Percentiles rank a stretch among this genome's conserved stretches.
phyloP scores from a whole-genome alignment of 2,329 filamentous ascomycete genomes.

The Pseudomassariella vexata region DNA sequence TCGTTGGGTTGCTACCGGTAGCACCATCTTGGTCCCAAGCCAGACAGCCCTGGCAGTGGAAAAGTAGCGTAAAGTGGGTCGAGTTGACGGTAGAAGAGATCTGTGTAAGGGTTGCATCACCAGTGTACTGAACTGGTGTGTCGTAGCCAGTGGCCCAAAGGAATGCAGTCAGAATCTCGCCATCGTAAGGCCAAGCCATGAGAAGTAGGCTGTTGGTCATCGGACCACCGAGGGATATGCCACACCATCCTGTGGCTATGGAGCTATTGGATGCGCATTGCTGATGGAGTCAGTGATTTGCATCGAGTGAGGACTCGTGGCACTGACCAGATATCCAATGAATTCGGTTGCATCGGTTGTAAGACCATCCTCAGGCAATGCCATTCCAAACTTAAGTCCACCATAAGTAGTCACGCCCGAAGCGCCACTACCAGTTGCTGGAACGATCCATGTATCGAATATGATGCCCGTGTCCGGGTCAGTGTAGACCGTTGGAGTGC shows the following conservation, averaged over 20 bases:
- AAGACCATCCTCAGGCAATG: conserved; percentile 43
- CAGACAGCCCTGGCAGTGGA: conserved; percentile 56
- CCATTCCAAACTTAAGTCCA: conserved; percentile 48
- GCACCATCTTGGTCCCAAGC: conserved; percentile 45
- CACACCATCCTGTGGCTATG: conserved; percentile 50
- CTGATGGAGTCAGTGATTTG: conserved; percentile 22
- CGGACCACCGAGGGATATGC: conserved; percentile 46
- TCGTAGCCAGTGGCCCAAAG: conserved; percentile 54
- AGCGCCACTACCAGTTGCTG: conserved; percentile 13
- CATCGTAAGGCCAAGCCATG: conserved; percentile 49
- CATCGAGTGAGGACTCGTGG: neutral
- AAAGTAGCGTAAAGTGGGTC: conserved; percentile 57
- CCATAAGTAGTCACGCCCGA: conserved; percentile 30
- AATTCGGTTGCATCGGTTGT: conserved; percentile 47
- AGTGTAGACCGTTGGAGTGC: conserved; percentile 5
- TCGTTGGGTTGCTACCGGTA: conserved; percentile 37
- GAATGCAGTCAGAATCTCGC: conserved; percentile 51
- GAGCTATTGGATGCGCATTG: conserved; percentile 37
- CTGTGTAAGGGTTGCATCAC: conserved; percentile 55
- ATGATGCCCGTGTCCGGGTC: conserved; percentile 40
- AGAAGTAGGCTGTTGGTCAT: conserved; percentile 56
- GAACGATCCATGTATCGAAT: conserved; percentile 44
- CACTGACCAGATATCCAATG: conserved; percentile 50
- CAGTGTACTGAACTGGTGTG: conserved; percentile 52
- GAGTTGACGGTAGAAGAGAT: conserved; percentile 52